These are phyloP conservation scores for Aegle marmelos DNA, from an alignment of 345 rosid species.

Conservation along the genomic window DNA sequence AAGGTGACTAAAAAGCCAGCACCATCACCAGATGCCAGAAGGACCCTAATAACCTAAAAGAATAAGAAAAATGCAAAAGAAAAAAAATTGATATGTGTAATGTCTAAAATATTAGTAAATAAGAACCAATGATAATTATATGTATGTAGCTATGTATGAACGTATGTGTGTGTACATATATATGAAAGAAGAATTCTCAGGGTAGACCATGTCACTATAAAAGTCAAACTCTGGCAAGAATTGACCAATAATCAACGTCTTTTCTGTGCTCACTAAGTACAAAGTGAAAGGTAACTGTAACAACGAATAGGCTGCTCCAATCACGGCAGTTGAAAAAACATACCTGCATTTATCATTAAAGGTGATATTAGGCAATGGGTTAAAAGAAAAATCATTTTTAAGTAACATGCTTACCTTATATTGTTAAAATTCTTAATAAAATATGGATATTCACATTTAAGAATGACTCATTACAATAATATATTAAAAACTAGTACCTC, in stretches of 20 bases:
- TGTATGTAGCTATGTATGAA: no score
- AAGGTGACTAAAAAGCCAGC: slow-evolving; percentile 20
- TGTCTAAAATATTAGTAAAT: no score
- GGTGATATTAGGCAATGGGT: no score
- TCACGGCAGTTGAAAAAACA: slow-evolving; percentile 8
- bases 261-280: slow-evolving; percentile 11
- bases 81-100: no score
- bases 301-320: slow-evolving; percentile 11
- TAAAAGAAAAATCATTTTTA: not conserved
- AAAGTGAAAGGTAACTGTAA: slow-evolving; percentile 17
- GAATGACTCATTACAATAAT: no score
- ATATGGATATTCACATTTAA: not conserved
- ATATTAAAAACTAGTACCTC: no score
- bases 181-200: no score
- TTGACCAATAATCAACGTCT: slow-evolving; percentile 12
- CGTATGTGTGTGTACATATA: no score
- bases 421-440: no score
- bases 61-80: no score
- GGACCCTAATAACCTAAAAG: slow-evolving; percentile 4
- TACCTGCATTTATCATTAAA: slow-evolving; percentile 5
- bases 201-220: slow-evolving; percentile 16
- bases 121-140: not conserved
- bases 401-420: no score
- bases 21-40: slow-evolving; percentile 20
- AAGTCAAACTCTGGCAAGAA: slow-evolving; percentile 21